Conservation (phyloP, 2,329 filamentous ascomycete genomes). For the Apiospora koreana region DNA sequence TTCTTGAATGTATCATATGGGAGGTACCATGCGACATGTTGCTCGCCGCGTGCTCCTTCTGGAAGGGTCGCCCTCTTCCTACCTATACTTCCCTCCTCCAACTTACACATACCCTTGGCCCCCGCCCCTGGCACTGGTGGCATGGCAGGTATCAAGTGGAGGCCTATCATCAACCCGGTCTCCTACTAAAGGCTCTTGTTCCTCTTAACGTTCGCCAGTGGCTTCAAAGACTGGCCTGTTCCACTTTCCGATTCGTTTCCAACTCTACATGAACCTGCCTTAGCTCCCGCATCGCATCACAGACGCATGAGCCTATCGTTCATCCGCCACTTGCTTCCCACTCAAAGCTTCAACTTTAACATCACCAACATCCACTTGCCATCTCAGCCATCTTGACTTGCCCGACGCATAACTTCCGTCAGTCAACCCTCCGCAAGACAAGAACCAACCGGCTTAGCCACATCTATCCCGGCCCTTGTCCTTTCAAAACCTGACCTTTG, state of each 20-base stretch:
- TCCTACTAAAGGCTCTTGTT: conserved; percentile 26
- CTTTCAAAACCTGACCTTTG: not conserved
- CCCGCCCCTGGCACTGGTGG: not conserved
- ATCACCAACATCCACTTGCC: not conserved
- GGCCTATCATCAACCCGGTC: conserved; percentile 24
- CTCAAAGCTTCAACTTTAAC: conserved; percentile 12
- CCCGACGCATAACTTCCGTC: conserved; percentile 13
- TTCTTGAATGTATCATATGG: conserved; percentile 3
- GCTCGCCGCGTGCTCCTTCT: conserved; percentile 11
- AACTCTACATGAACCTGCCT: conserved; percentile 20
- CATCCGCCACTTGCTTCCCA: conserved; percentile 16
- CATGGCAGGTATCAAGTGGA: conserved; percentile 16
- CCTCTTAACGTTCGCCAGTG: conserved; percentile 17
- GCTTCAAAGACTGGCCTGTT: conserved; percentile 20
- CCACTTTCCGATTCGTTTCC: conserved; percentile 23
- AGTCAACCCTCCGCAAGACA: not conserved
- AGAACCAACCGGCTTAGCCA: not conserved
- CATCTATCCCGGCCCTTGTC: not conserved
- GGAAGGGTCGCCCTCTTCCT: not conserved
- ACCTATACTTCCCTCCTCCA: not conserved
- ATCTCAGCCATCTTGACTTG: conserved; percentile 6
- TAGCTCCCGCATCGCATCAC: conserved; percentile 25
- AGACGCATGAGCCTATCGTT: conserved; percentile 18
- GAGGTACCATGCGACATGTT: conserved; percentile 1
- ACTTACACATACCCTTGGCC: not conserved